Base-by-base conservation (phyloP, 805 yeast species). In the Candida silvicultrix region DNA sequence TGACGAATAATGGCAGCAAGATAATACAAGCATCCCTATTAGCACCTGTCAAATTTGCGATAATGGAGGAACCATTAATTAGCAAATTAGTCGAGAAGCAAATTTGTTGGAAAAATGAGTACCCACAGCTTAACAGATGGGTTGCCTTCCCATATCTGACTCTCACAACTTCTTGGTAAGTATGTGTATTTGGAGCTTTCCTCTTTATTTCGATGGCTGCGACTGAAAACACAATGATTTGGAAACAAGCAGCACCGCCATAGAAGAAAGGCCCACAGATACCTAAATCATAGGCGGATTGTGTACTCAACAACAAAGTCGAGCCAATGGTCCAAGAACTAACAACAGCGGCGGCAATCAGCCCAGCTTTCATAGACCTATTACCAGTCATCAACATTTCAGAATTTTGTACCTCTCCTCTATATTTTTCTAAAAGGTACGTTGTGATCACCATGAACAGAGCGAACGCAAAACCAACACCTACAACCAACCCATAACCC, bases 271-370 rank as follows among this genome's bases (percentile, higher is more conserved):
- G 65, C 32, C 71, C 74, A 50, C 60, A 61, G n/a, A 74, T 56
- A 23, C 78, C 78, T 51, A 69, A 64, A 5, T 56, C 42, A 49
- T 74, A 75, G 36, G 67, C 58, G 71, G 71, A 63, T 3, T 67
- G 57, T 2, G 70, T 64, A 4, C 73, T 66, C 10, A 64, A 55
- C 38, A 66, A 59, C 40, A 66, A 58, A 25, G 69, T 72, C 39
- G 71, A 69, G 7, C 73, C 70, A 74, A 76, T 72, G 22, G 73
- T 69, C 78, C 79, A 75, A 1, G 75, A 66, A 11, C 71, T 42
- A 11, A 73, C 74, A 4, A 68, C 69, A 12, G 74, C 69, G 1
- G 74, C 66, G 4, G 73, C 65, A 21, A 71, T 69, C 15, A 74
- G 54, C 16, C 78, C 78, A 9, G 67, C 52, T 21, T 59, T 62